Evolutionary conservation across 2,329 filamentous ascomycete species (phyloP).

Genomic region (Penicillium sp.): DNA sequence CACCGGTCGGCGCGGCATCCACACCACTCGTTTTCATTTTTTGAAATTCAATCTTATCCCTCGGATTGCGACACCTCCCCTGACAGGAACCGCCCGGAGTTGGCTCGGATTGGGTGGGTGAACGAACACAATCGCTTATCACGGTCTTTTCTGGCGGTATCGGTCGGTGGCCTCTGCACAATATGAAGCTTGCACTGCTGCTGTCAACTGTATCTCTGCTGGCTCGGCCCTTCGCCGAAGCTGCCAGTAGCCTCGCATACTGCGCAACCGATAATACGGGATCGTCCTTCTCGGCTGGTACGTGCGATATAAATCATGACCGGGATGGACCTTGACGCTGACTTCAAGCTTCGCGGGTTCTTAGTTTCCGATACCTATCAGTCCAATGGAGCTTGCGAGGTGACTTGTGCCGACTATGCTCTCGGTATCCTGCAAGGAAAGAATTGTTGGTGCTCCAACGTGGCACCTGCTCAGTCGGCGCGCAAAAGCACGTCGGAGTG

Average conservation of each 20-base stretch:
- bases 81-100: neutral
- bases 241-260: conserved; percentile 37
- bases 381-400: conserved; percentile 50
- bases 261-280: conserved; percentile 54
- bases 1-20: conserved; percentile 20
- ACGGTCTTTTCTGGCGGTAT: neutral
- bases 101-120: neutral
- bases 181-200: conserved; percentile 29
- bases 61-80: conserved; percentile 4
- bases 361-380: conserved; percentile 47
- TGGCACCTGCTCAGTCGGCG: conserved; percentile 44
- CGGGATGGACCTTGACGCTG: conserved; percentile 5
- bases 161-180: conserved; percentile 7
- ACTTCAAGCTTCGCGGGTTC: conserved; percentile 3
- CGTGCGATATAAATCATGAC: conserved; percentile 21
- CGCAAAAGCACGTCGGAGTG: conserved; percentile 40
- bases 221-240: conserved; percentile 26
- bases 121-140: conserved; percentile 6
- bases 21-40: neutral
- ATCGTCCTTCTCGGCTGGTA: conserved; percentile 41
- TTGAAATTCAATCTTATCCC: neutral
- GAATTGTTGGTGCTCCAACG: conserved; percentile 55
- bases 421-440: conserved; percentile 52
- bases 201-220: conserved; percentile 32
- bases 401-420: conserved; percentile 48